Evolutionary conservation across 2,329 filamentous ascomycete species (phyloP), one percentile per base, ranked within the genome.

Genomic region (Lasiodiplodia citricola): DNA sequence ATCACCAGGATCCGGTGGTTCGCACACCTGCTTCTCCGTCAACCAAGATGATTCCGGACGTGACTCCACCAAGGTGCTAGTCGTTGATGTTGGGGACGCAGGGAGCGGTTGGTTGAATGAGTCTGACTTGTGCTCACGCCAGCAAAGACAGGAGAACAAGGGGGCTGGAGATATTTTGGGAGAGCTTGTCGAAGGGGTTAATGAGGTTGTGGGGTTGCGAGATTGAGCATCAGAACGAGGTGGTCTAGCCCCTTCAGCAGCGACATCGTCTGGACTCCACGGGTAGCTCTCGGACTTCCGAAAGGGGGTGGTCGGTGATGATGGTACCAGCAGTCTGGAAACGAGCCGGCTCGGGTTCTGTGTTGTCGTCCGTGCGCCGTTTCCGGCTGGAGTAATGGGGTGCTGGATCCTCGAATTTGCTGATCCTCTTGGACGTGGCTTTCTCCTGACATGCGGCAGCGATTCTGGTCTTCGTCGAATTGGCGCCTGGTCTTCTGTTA

Each of bases 111-210:
- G 37, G 35, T 47, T 60, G 38, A 47, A 47, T 3, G 21, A 38
- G 3, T 60, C 38, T 14, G 57, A 28, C 7, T 21, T 31, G 38
- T 60, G 57, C 23, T 60, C 57, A n/a, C 57, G 57, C 57, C 57
- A 60, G 35, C 57, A 60, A 8, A 60, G 57, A 38, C 57, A 60
- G 35, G 57, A 44, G 21, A 28, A 60, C 8, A 60, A 47, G 21
- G 57, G 38, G 23, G 23, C 31, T 2, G 57, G 21, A n/a, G 57
- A 6, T 4, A 18, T n/a, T 47, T 60, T 47, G 18, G 18, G 57
- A 47, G 25, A 3, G 23, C 38, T 60, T 6, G 11, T n/a, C 38
- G 35, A n/a, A 18, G 57, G 57, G 37, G 18, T n/a, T 21, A 31
- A 35, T 28, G 37, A 60, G 10, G 18, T 8, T 25, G 37, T 14